Evolutionary conservation across 2,329 filamentous ascomycete genomes (phyloP).

Genomic region (Endoconidiophora laricicola): DNA sequence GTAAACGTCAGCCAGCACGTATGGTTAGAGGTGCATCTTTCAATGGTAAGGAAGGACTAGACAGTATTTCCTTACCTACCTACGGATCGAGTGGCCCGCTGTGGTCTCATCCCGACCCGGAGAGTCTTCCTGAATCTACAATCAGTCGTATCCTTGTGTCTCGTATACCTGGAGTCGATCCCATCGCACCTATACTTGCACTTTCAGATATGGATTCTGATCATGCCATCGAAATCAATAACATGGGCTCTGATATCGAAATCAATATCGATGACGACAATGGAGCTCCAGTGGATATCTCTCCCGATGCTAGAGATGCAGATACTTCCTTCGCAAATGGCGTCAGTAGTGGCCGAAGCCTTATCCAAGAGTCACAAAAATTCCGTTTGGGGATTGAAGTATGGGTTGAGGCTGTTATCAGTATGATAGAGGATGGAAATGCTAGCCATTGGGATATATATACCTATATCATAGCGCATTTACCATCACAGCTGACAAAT

Average conservation of each 20-base stretch:
- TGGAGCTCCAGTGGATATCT: slow-evolving; percentile 12
- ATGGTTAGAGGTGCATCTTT: slow-evolving; percentile 36
- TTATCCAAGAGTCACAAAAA: slow-evolving; percentile 14
- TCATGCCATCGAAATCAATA: slow-evolving; percentile 3
- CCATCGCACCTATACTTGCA: slow-evolving; percentile 1
- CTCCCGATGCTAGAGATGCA: slow-evolving; percentile 17
- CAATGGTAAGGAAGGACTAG: slow-evolving; percentile 25
- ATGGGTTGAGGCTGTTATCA: slow-evolving; percentile 63
- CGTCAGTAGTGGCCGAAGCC: neutral
- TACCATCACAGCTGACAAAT: slow-evolving; percentile 79
- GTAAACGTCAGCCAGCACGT: slow-evolving; percentile 17
- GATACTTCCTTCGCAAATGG: slow-evolving; percentile 2
- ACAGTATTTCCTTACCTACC: neutral
- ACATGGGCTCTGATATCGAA: slow-evolving; percentile 6
- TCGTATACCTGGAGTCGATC: slow-evolving; percentile 16
- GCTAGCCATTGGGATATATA: slow-evolving; percentile 72
- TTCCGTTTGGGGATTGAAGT: slow-evolving; percentile 40
- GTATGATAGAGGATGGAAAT: slow-evolving; percentile 2
- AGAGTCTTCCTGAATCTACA: slow-evolving; percentile 34
- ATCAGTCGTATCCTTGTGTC: slow-evolving; percentile 38
- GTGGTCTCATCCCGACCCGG: slow-evolving; percentile 41
- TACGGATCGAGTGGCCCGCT: slow-evolving; percentile 18
- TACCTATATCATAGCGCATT: slow-evolving; percentile 72
- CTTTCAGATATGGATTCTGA: slow-evolving; percentile 11
- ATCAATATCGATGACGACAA: slow-evolving; percentile 12